Evolutionary conservation across 441 rosid species (phyloP), one percentile per base, ranked within the genome.

Genomic region (Aquilaria agallochum): DNA sequence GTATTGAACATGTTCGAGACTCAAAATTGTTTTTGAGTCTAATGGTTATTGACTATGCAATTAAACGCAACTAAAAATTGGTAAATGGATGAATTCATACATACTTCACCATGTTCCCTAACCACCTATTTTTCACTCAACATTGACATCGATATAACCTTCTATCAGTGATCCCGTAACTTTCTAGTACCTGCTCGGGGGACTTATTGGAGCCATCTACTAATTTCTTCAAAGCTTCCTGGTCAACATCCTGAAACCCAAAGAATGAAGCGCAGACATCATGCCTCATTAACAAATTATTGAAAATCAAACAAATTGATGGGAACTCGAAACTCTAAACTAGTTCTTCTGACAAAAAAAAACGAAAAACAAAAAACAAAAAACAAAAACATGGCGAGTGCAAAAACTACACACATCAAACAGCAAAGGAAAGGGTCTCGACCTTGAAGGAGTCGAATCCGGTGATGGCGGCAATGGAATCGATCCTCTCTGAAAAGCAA

Each of bases 401-500:
- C 44, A 48, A 34, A 58, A 33, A 44, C 58, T 11, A 0, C 0
- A 57, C n/a, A 36, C 32, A 53, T 50, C 61, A 60, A 62, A 59
- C 57, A 6, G 44, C 8, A 33, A 51, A 56, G 0, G 42, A 63
- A 59, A 54, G 47, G 14, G 14, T 12, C n/a, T 30, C 66, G 60
- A 89, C 98, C 92, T 84, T 55, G 63, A 92, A 79, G 12, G 62
- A 75, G 45, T 77, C 75, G 68, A 88, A 88, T 2, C 96, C 96
- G 53, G 75, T 55, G 58, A 92, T 77, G 0, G 73, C 74, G 31
- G 78, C 91, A 4, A 59, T 40, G 9, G 88, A 79, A 44, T 67
- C 72, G 60, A 77, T 56, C 20, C 67, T 40, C 50, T 67, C 73
- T 0, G 87, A 62, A 33, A 84, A 81, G 83, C 98, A 92, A 49